Evolutionary conservation across 352 stramenopile species (phyloP), one percentile per base, ranked within the genome.

Genomic region (Pythium rishiriense): DNA sequence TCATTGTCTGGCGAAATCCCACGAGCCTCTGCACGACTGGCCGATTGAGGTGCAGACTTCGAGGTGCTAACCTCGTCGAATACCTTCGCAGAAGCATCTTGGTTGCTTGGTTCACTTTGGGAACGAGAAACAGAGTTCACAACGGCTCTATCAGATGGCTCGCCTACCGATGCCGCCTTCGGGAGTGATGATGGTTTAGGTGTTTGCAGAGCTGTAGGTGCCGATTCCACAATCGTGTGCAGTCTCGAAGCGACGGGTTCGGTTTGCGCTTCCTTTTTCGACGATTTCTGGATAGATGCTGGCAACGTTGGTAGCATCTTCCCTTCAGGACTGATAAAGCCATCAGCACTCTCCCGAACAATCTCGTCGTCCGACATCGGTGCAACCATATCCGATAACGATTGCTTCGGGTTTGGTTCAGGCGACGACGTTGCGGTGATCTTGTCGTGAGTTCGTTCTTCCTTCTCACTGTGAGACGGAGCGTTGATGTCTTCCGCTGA

Each of bases 261-360:
- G 3, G 39, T 17, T 42, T 50, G 35, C 15, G 25, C 21, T 45
- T 65, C 26, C 42, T 58, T 55, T 49, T 15, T 24, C 22, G 56
- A 58, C 29, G 62, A 45, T 22, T 74, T 66, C 25, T 35, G 29
- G 22, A 25, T 8, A 21, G n/a, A 56, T 5, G 35, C 19, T 53
- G 26, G 33, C 37, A 5, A n/a, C 7, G 14, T 45, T 4, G 21
- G 29, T 12, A 29, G 39, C 33, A 56, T 54, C 15, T 69, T 71
- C 10, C 60, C 49, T 19, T 63, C 68, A 29, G 72, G 73, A 14
- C 69, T 73, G 19, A 56, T 39, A 29, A 73, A 62, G 19, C 73
- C 70, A 2, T 69, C 53, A 14, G 64, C 70, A 39, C 82, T 91
- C 48, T 91, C 82, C 29, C 78, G 76, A 11, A 91, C 79, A 47